Conservation (phyloP, 2,329 filamentous ascomycete species). For the Claviceps sp. region DNA sequence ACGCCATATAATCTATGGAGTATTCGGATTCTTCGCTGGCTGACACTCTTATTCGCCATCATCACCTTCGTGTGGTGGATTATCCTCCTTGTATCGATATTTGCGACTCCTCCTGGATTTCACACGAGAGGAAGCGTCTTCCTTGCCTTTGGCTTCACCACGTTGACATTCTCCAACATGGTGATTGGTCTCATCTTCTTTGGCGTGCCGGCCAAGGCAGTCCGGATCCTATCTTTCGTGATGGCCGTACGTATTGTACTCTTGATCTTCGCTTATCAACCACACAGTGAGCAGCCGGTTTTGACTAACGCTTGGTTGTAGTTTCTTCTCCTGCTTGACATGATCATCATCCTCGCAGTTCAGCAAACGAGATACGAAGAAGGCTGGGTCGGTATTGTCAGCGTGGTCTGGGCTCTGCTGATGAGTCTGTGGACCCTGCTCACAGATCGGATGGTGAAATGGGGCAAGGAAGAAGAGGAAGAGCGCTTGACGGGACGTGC, state of each 20-base stretch:
- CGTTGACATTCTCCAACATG: slow-evolving; percentile 62
- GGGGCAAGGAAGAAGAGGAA: slow-evolving; percentile 89
- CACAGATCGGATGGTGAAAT: slow-evolving; percentile 71
- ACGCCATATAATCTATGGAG: slow-evolving; percentile 93
- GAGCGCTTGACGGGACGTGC: slow-evolving; percentile 79
- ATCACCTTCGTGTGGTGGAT: slow-evolving; percentile 88
- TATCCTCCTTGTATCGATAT: slow-evolving; percentile 73
- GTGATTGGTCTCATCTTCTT: slow-evolving; percentile 77
- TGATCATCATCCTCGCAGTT: slow-evolving; percentile 68
- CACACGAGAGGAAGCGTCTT: slow-evolving; percentile 84
- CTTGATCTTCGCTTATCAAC: background rate
- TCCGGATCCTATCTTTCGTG: slow-evolving; percentile 58
- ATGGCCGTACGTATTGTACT: slow-evolving; percentile 31
- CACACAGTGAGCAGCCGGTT: background rate
- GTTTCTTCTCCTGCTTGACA: slow-evolving; percentile 40
- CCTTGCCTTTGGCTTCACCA: slow-evolving; percentile 75
- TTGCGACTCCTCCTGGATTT: slow-evolving; percentile 79
- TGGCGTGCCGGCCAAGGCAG: slow-evolving; percentile 63
- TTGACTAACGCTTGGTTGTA: slow-evolving; percentile 6
- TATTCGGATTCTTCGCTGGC: slow-evolving; percentile 64
- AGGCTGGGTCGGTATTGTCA: slow-evolving; percentile 80
- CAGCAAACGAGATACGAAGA: slow-evolving; percentile 67
- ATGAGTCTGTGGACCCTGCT: slow-evolving; percentile 68
- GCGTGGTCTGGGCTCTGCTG: slow-evolving; percentile 66
- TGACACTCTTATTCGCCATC: slow-evolving; percentile 63